These are phyloP conservation scores for Calonectria pteridis DNA, from an alignment of 2,329 filamentous ascomycete genomes.

Conservation along the genomic window DNA sequence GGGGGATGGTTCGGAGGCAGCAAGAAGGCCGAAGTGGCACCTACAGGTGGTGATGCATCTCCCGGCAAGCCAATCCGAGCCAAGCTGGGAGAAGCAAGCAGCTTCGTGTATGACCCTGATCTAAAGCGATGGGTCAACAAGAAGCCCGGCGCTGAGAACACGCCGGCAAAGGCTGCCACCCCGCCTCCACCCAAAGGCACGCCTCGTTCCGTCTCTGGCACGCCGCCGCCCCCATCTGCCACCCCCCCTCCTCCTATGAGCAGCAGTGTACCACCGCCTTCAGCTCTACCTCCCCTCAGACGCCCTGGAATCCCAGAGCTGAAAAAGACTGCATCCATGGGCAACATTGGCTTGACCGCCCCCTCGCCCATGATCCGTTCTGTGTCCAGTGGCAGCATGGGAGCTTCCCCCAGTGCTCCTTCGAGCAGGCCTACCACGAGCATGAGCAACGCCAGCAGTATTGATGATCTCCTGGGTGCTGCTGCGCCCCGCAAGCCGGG, in stretches of 20 bases:
- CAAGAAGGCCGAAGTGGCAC: slow-evolving; percentile 63
- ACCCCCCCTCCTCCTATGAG: slow-evolving; percentile 50
- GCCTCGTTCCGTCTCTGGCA: slow-evolving; percentile 65
- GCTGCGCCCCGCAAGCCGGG: slow-evolving; percentile 76
- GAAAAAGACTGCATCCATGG: slow-evolving; percentile 51
- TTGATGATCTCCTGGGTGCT: slow-evolving; percentile 90
- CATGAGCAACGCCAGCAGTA: slow-evolving; percentile 92
- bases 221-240: slow-evolving; percentile 59
- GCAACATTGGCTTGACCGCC: slow-evolving; percentile 49
- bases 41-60: slow-evolving; percentile 52
- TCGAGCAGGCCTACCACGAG: slow-evolving; percentile 81
- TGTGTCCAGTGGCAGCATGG: slow-evolving; percentile 60
- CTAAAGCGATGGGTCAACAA: slow-evolving; percentile 99
- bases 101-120: slow-evolving; percentile 95
- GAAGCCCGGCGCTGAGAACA: slow-evolving; percentile 78
- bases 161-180: slow-evolving; percentile 71
- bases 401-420: slow-evolving; percentile 61
- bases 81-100: slow-evolving; percentile 93
- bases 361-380: slow-evolving; percentile 60
- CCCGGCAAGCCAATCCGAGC: slow-evolving; percentile 82
- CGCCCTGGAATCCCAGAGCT: slow-evolving; percentile 48
- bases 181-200: slow-evolving; percentile 82
- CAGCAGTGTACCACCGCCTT: slow-evolving; percentile 49
- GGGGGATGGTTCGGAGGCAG: slow-evolving; percentile 86
- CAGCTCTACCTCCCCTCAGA: slow-evolving; percentile 45